Conservation (phyloP, 2,329 filamentous ascomycete species). For the Elsinoe perseae region DNA sequence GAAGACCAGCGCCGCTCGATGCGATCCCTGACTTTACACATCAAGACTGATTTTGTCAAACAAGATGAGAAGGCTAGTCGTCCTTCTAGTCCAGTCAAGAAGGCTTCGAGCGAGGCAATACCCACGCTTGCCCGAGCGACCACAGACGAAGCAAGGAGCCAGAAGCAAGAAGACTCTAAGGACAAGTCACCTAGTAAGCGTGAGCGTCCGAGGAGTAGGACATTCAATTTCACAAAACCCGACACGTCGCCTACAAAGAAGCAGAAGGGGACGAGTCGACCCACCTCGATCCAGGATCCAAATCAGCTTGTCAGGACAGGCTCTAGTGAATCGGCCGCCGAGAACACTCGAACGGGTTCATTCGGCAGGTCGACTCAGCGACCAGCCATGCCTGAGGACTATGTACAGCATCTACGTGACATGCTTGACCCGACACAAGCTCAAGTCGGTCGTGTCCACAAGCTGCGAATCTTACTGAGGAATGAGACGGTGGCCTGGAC, state of each 20-base stretch:
- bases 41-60: conserved; percentile 92
- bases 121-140: background rate
- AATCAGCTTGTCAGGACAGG: conserved; percentile 17
- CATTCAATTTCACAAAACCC: conserved; percentile 70
- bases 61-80: conserved; percentile 57
- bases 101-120: conserved; percentile 15
- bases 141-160: conserved; percentile 11
- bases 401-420: conserved; percentile 76
- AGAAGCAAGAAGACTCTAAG: conserved; percentile 20
- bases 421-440: conserved; percentile 73
- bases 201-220: conserved; percentile 57
- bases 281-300: conserved; percentile 56
- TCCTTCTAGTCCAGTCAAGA: conserved; percentile 16
- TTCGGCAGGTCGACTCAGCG: conserved; percentile 48
- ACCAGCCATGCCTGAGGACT: conserved; percentile 69
- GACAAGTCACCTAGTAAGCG: conserved; percentile 34
- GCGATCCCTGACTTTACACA: conserved; percentile 75
- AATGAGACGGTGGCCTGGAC: conserved; percentile 97
- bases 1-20: conserved; percentile 93
- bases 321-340: conserved; percentile 22
- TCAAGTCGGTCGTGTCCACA: conserved; percentile 92
- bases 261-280: conserved; percentile 55
- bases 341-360: conserved; percentile 20
- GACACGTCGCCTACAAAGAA: conserved; percentile 65
- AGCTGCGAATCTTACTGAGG: conserved; percentile 76